Base-by-base conservation (phyloP, 1,284 basidiomycete species). In the Tranzscheliella williamsii region DNA sequence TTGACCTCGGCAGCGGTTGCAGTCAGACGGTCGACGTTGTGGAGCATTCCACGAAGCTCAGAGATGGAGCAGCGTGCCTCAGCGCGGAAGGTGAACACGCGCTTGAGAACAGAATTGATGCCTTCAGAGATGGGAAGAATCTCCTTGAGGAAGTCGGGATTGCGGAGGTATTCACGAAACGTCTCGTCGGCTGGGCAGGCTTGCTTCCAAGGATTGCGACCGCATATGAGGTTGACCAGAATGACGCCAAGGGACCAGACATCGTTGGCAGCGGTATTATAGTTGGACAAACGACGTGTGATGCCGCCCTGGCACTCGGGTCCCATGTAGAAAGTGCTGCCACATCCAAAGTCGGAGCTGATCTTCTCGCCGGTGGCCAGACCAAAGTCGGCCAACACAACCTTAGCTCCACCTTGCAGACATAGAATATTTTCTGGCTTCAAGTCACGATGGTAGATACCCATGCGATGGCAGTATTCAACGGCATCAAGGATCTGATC, bases 401-500 rank as follows among this genome's bases (percentile, higher is more conserved):
- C 85, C 57, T 85, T 84, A 65, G 86, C 83, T 58, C 92, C 92
- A 74, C 79, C 79, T 17, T 78, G 73, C 82, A 89, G 78, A 80
- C 91, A 95, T 56, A 98, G 83, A 66, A 98, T 87, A 80, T 98
- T 98, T 81, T 97, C 95, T 0, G 94, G 94, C 82, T 97, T 98
- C 72, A 98, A 82, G 79, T 97, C 94, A 45, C 94, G 90, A 79
- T 97, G 94, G 82, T 89, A 95, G 78, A 97, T 91, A 22, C 84
- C 83, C 38, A 81, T 76, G 17, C 73, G 69, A 73, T 87, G 86
- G 71, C 85, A 85, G 79, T 90, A 90, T 65, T 92, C 87, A 73
- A 97, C 90, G 37, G 92, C 90, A 70, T 94, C 91, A 71, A 97
- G 84, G 78, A 97, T 86, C 79, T 78, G 75, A 39, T 62, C 55